phyloP scores from a whole-genome alignment of 2,329 filamentous ascomycete species.

The Exophiala sideris region DNA sequence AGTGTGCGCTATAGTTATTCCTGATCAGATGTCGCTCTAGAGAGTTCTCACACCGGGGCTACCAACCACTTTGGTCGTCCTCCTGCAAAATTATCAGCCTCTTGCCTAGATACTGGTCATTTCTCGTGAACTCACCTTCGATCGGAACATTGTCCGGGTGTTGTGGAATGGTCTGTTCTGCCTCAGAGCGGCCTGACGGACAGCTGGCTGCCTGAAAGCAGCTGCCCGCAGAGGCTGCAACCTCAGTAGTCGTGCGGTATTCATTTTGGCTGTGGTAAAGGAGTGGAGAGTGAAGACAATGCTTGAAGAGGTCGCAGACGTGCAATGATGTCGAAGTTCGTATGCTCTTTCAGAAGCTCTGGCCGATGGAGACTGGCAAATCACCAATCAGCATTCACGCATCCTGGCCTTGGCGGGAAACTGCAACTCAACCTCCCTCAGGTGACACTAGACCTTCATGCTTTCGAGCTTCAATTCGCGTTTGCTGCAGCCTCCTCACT shows the following conservation, averaged over 20 bases:
- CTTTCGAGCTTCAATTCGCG: conserved; percentile 5
- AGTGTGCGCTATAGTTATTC: conserved; percentile 70
- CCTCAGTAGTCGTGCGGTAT: conserved; percentile 24
- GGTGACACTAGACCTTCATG: conserved; percentile 13
- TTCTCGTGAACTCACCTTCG: conserved; percentile 23
- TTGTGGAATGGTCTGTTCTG: conserved; percentile 27
- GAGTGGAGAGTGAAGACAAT: conserved; percentile 24
- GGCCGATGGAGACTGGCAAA: conserved; percentile 2
- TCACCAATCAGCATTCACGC: conserved; percentile 14
- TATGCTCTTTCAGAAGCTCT: conserved; percentile 11
- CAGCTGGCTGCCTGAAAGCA: conserved; percentile 22
- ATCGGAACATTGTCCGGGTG: conserved; percentile 21
- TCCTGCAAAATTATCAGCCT: conserved; percentile 45
- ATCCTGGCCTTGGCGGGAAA: conserved; percentile 11
- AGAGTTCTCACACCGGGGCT: background rate
- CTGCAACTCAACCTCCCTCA: conserved; percentile 16
- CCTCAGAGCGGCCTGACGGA: conserved; percentile 26
- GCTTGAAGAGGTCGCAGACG: background rate
- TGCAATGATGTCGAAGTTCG: conserved; percentile 14
- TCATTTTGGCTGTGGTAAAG: conserved; percentile 17
- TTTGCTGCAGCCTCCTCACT: conserved; percentile 19
- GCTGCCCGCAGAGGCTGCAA: conserved; percentile 28
- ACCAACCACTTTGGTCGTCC: conserved; percentile 61
- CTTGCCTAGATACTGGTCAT: background rate
- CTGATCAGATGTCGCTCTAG: conserved; percentile 15